Evolutionary conservation across 257 asterid species (phyloP).

Genomic region (Ocimum tenuiflorum): DNA sequence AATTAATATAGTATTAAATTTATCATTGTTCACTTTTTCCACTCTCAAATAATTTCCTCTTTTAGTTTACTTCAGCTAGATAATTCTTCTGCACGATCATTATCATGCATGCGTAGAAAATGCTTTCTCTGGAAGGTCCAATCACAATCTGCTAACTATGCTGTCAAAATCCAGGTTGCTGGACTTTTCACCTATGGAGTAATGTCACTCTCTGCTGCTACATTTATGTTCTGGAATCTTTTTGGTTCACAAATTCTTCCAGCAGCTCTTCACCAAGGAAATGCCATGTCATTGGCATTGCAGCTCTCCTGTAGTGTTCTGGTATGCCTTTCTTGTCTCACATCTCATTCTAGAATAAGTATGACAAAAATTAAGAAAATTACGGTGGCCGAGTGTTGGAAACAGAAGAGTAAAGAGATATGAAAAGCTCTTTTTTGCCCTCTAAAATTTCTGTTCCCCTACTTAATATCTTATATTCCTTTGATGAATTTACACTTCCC

Average conservation of each 20-base stretch:
- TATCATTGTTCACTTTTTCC: neutral
- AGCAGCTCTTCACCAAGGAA: constrained; percentile 79
- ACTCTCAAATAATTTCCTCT: neutral
- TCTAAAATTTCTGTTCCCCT: too few relatives aligned
- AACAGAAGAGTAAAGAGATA: neutral
- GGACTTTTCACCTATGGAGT: constrained; percentile 96
- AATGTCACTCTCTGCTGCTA: constrained; percentile 93
- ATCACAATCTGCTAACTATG: constrained; percentile 6
- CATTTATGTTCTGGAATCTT: constrained; percentile 89
- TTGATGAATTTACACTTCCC: neutral
- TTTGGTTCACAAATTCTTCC: constrained; percentile 79
- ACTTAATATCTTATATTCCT: too few relatives aligned
- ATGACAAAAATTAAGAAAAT: neutral
- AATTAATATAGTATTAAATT: neutral
- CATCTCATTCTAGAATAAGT: neutral
- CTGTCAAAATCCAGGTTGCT: constrained; percentile 57
- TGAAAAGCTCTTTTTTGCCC: neutral
- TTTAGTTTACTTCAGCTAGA: neutral
- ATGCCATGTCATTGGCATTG: constrained; percentile 82
- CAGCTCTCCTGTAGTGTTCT: constrained; percentile 98
- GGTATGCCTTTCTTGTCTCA: constrained; percentile 35
- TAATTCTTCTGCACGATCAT: neutral
- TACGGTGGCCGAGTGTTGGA: neutral
- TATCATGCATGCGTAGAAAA: constrained; percentile 5
- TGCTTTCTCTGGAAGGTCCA: constrained; percentile 8